Evolutionary conservation across 805 yeast genomes (phyloP).

Genomic region (Ogataea nitratoaversa): DNA sequence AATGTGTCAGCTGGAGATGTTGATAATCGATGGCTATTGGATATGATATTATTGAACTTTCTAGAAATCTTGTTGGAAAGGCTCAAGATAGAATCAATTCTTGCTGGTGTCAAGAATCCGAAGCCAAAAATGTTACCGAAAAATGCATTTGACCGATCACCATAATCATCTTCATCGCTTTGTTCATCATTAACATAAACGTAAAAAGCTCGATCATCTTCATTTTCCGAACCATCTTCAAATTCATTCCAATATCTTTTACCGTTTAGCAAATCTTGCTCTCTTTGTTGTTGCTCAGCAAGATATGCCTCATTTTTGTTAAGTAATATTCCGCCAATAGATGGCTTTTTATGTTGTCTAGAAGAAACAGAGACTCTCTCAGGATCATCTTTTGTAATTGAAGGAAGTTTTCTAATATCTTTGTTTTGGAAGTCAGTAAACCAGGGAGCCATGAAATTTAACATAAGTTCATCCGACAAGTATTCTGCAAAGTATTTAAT

Average conservation of each 20-base stretch:
- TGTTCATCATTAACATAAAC: conserved; percentile 22
- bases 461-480: conserved; percentile 20
- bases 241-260: conserved; percentile 64
- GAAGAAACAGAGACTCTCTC: conserved; percentile 3
- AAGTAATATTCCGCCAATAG: conserved; percentile 28
- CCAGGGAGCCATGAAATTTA: conserved; percentile 31
- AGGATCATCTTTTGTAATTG: conserved; percentile 8
- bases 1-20: conserved; percentile 1
- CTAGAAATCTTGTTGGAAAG: conserved; percentile 19
- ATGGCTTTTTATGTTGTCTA: background rate
- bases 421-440: conserved; percentile 21
- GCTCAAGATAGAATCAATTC: conserved; percentile 21
- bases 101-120: conserved; percentile 18
- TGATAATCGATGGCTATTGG: background rate
- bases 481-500: conserved; percentile 19
- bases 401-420: conserved; percentile 45
- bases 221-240: conserved; percentile 55
- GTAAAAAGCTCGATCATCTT: conserved; percentile 35
- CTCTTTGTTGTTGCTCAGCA: conserved; percentile 6
- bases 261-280: conserved; percentile 9
- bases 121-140: conserved; percentile 17
- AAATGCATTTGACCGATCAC: conserved; percentile 6
- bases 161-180: conserved; percentile 30
- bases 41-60: conserved; percentile 2
- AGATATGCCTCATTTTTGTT: conserved; percentile 25